Conservation (phyloP, 2,329 filamentous ascomycete species). For the Truncatella angustata region DNA sequence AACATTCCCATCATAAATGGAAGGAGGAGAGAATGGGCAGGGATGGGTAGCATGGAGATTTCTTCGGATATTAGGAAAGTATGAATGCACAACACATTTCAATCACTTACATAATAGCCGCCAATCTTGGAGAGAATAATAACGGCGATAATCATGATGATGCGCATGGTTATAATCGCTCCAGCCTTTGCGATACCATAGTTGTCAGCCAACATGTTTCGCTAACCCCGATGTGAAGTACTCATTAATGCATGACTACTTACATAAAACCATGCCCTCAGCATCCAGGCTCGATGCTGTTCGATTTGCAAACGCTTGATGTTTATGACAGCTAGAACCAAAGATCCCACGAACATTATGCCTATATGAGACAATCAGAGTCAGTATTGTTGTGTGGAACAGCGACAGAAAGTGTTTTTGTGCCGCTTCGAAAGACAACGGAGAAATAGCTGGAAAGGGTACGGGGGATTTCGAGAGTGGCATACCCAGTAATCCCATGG, state of each 20-base stretch:
- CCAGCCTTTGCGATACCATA: conserved; percentile 34
- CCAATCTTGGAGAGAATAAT: conserved; percentile 32
- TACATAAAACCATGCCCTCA: conserved; percentile 49
- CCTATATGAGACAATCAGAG: too few species aligned
- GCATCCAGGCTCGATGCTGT: conserved; percentile 62
- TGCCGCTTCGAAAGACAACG: too few species aligned
- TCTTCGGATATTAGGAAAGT: too few species aligned
- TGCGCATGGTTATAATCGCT: conserved; percentile 49
- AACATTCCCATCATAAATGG: too few species aligned
- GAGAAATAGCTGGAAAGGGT: too few species aligned
- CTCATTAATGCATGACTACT: conserved; percentile 11
- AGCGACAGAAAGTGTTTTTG: too few species aligned
- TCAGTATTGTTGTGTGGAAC: too few species aligned
- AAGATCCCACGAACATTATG: conserved; percentile 40
- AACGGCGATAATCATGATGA: conserved; percentile 44
- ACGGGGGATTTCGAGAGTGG: too few species aligned
- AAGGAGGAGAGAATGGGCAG: too few species aligned
- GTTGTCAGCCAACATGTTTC: background rate
- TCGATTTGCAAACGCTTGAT: conserved; percentile 61
- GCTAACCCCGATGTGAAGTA: background rate
- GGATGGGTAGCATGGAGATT: too few species aligned
- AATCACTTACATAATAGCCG: conserved; percentile 23
- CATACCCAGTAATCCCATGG: conserved; percentile 37
- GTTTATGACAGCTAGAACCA: conserved; percentile 51
- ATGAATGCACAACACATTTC: too few species aligned